Evolutionary conservation across 139 green algal genomes (phyloP).

Genomic region (Chlamydomonas asymmetrica): DNA sequence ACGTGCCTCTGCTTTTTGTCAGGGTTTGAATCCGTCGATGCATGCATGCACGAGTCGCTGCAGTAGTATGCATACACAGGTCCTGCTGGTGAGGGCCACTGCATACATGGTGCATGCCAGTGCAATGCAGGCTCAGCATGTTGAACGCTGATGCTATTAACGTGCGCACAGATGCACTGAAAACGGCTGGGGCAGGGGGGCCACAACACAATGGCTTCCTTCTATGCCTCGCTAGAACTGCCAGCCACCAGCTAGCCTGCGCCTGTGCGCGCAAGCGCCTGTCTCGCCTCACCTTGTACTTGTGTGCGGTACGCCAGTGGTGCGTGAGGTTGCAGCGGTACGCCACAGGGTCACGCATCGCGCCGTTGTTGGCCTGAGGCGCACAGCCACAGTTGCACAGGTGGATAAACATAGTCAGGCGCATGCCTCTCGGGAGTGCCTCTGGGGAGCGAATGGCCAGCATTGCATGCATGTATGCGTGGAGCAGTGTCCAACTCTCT

Average conservation of each 20-base stretch:
- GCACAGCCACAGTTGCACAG: not conserved
- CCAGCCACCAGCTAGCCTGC: not conserved
- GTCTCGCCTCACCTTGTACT: slow-evolving; percentile 76
- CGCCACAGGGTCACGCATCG: slow-evolving; percentile 92
- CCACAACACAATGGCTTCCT: not conserved
- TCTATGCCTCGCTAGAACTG: not conserved
- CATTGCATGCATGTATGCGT: slow-evolving; percentile 1
- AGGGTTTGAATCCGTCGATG: not conserved
- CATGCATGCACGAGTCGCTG: not conserved
- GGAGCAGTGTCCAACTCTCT: no score
- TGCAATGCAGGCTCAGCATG: no score
- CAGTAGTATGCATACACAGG: no score
- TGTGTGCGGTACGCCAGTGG: slow-evolving; percentile 90
- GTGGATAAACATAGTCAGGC: not conserved
- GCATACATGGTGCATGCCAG: no score
- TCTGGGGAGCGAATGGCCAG: not conserved
- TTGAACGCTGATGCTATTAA: no score
- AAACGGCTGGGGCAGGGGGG: no score
- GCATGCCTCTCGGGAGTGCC: slow-evolving; percentile 9
- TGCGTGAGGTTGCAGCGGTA: slow-evolving; percentile 92
- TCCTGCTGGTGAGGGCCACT: no score
- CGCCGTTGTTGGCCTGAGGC: slow-evolving; percentile 70
- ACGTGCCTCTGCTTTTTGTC: slow-evolving; percentile 42
- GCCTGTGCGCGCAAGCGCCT: not conserved
- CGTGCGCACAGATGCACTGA: no score